Conservation (phyloP, 306 rosid species). For the Inga laurina region DNA sequence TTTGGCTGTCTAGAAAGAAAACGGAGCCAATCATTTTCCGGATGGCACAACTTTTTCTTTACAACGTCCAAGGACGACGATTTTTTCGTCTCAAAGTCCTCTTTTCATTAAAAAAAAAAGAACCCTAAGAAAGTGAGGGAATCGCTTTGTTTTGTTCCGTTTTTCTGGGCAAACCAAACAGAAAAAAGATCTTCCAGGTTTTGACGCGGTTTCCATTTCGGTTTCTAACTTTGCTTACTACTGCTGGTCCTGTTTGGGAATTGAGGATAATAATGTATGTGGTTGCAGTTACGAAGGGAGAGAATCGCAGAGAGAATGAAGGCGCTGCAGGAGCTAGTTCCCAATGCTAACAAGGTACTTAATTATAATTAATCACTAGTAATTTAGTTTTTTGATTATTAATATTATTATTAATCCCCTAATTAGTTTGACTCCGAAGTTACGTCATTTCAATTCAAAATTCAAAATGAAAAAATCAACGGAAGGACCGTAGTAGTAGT, state of each 20-base stretch:
- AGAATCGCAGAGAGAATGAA: conserved; percentile 99
- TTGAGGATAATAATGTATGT: not conserved
- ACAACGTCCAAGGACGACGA: conserved; percentile 1
- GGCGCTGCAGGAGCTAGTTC: conserved; percentile 94
- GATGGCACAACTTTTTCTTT: not conserved
- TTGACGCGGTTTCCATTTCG: not conserved
- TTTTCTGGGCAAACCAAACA: not conserved
- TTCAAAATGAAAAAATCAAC: not conserved
- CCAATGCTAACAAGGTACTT: conserved; percentile 89
- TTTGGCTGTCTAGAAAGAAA: conserved; percentile 29
- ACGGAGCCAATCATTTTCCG: conserved; percentile 9
- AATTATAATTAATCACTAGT: not conserved
- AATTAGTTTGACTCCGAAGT: not conserved
- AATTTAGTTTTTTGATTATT: too few species aligned
- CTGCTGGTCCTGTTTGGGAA: not conserved
- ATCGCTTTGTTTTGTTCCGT: conserved; percentile 7
- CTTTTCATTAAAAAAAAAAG: not conserved
- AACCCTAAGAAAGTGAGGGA: not conserved
- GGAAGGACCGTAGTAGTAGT: not conserved
- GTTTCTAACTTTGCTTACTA: not conserved
- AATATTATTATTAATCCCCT: not conserved
- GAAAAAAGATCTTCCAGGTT: not conserved
- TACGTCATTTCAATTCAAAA: not conserved
- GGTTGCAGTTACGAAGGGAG: conserved; percentile 87
- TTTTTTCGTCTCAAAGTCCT: not conserved